A percentile compares a stretch with the other conserved stretches of the same genome.
These are phyloP conservation scores for Lipomyces oligophaga DNA, from an alignment of 805 yeast genomes.

Conservation along the genomic window DNA sequence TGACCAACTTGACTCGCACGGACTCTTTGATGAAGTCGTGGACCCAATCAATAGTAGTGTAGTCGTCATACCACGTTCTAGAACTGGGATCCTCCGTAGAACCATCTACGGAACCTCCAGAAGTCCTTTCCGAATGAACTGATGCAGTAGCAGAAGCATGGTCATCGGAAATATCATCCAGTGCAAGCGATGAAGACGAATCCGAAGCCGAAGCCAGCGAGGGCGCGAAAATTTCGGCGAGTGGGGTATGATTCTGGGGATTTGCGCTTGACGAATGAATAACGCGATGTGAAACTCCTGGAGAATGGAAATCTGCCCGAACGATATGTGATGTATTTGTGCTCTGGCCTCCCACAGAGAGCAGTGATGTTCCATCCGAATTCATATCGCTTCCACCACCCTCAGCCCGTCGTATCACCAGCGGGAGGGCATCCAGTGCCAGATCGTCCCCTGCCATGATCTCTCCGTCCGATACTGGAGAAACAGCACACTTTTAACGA, in stretches of 20 bases:
- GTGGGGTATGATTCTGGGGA: slow-evolving; percentile 1
- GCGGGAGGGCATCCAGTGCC: no score
- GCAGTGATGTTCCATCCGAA: no score
- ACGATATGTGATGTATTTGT: slow-evolving; percentile 19
- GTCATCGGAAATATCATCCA: neutral
- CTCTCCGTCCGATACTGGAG: no score
- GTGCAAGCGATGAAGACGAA: slow-evolving; percentile 1
- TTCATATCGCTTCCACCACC: no score
- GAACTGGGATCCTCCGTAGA: slow-evolving; percentile 6
- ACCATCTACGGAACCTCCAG: no score
- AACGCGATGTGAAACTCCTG: slow-evolving; percentile 23
- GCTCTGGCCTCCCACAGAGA: no score
- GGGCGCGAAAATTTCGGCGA: neutral
- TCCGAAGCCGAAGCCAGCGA: neutral
- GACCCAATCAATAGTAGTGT: slow-evolving; percentile 61
- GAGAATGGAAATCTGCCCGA: slow-evolving; percentile 29
- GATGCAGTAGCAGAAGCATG: no score
- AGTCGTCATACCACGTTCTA: slow-evolving; percentile 48
- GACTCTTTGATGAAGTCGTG: slow-evolving; percentile 47
- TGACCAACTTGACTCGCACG: slow-evolving; percentile 41
- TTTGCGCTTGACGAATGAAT: slow-evolving; percentile 4
- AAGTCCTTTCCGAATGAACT: no score
- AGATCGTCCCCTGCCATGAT: no score
- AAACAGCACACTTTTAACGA: no score
- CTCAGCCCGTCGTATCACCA: no score